Evolutionary conservation across 148 eudicot species (phyloP), one percentile per base, ranked within the genome.

Genomic region (Cornus controversa): DNA sequence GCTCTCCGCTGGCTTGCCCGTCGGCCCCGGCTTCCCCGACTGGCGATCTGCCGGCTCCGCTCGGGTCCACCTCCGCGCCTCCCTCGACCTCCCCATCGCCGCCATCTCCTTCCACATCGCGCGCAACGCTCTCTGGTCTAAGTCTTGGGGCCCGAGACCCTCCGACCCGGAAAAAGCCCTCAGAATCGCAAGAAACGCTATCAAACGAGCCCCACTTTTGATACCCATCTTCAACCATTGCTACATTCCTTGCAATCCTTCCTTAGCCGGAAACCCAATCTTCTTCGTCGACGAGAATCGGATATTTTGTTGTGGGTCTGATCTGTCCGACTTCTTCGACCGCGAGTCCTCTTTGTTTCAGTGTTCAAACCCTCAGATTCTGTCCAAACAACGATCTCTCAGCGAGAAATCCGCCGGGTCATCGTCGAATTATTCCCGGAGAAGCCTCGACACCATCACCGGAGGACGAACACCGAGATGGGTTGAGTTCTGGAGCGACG

Each of bases 21-120:
- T 88, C 40, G 99, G 98, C 16, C 88, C 97, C 10, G 98, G 99
- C 0, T 93, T 96, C 70, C 99, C 98, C 0, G 93, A 93, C 76
- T 96, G 98, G 98, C 87, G 97, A 2, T 84, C 96, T 0, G 10
- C 92, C 25, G 90, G 94, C 29, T 71, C 86, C 11, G 80, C 87
- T 10, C 84, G 98, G 42, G 87, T 65, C 5, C 97, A 91, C 2
- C 89, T 95, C 57, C 87, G 89, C 1, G 86, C 94, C 27, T 80
- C 90, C 20, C 80, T 96, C 23, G 85, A 90, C 70, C 86, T 96
- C 27, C 99, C 99, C 0, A 84, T 91, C 31, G 99, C 98, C 7
- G 89, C 97, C 2, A 80, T 93, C 26, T 87, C 97, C 0, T 86
- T 93, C 72, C 98, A 93, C 70, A 85, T 96, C 67, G 93, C 97